Base-by-base conservation (phyloP, 345 rosid species). In the Clausena lansium region DNA sequence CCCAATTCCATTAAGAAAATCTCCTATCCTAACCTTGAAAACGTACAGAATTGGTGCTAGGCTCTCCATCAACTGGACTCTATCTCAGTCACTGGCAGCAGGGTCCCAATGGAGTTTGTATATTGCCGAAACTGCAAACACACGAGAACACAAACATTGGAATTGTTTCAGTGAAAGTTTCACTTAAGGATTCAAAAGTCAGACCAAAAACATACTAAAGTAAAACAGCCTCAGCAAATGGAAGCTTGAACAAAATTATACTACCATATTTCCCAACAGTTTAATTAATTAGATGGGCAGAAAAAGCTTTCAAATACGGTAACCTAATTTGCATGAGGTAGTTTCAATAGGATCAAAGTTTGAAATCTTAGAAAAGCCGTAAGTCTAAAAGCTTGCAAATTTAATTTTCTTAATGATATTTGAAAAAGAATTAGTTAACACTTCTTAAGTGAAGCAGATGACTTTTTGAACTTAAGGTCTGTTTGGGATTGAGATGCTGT, bases 101-200 rank as follows among this genome's bases (percentile, higher is more conserved):
- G 27, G 15, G 11, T 36, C 61, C 52, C 80, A 25, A 84, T 36
- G 30, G 87, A 75, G n/a, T 79, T 77, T 69, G 58, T 61, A 63
- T 86, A 83, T 54, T 65, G 77, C 71, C 82, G 80, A 81, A 86
- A 84, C 91, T 86, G 87, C 84, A 78, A 38, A 32, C 32, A 68
- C 13, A 78, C 52, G 8, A 50, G 6, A 52, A 52, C 22, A 17
- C 22, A 45, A 50, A 14, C 58, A 67, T 67, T 60, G 38, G 36
- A 54, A 76, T 45, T 9, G 33, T 54, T 58, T 78, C 36, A 70
- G 74, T 8, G 38, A 22, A 33, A 57, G n/a, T 9, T 32, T 41
- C 5, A 19, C 65, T 38, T 25, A 74, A 39, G 35, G 60, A 27
- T 64, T 13, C 61, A 1, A 17, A 19, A 5, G 57, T 52, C 57